These are phyloP conservation scores for Allomyces macrogynus DNA, from an alignment of 192 early-diverging fungal genomes.

Conservation along the genomic window DNA sequence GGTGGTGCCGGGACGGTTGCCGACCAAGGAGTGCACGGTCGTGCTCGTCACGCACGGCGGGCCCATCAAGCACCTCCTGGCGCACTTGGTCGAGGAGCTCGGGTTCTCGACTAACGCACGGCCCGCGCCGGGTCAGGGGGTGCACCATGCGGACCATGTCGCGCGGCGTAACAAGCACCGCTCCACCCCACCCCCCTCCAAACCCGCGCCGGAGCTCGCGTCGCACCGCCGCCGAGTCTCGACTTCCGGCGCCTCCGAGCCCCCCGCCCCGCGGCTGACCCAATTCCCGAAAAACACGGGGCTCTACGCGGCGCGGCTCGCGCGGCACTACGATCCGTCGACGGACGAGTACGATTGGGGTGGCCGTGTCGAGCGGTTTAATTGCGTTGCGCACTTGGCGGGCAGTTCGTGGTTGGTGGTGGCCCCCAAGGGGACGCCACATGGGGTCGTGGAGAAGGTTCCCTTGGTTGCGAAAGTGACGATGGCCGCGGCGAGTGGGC, in stretches of 20 bases:
- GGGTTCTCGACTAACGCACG: neutral
- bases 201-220: no score
- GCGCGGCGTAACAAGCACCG: no score
- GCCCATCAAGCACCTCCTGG: neutral
- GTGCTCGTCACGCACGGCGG: neutral
- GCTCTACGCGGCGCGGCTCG: neutral
- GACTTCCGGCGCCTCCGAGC: neutral
- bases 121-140: no score
- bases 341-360: neutral
- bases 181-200: no score
- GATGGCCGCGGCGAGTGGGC: no score
- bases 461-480: no score
- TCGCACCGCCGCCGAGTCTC: no score
- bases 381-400: neutral
- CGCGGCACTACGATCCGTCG: neutral
- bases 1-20: neutral
- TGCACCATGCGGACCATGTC: no score
- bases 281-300: neutral
- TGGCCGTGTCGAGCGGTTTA: neutral
- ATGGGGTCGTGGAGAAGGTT: no score
- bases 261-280: neutral
- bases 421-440: no score
- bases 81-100: neutral
- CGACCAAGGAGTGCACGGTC: neutral
- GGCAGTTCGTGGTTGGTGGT: no score